A percentile compares a stretch with the other conserved stretches of the same genome.
phyloP scores from a whole-genome alignment of 2,329 filamentous ascomycete genomes.

The Microsporum ferrugineum region DNA sequence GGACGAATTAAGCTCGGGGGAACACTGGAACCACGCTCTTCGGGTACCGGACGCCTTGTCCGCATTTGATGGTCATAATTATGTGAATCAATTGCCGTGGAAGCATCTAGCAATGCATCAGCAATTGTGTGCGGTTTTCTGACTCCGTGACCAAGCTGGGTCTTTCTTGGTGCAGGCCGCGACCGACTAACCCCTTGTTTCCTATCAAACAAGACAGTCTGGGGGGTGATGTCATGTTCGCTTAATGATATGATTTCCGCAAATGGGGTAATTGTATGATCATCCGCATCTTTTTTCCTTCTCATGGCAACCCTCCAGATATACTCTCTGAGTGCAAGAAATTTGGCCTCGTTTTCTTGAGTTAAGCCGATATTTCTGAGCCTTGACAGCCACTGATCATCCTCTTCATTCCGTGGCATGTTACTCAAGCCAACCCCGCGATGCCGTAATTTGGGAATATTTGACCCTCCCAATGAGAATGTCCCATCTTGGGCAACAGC shows the following conservation, averaged over 20 bases:
- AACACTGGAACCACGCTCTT: constrained; percentile 24
- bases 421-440: constrained; percentile 41
- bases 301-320: constrained; percentile 75
- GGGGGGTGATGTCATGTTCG: constrained; percentile 63
- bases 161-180: constrained; percentile 18
- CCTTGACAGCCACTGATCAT: constrained; percentile 83
- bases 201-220: constrained; percentile 89
- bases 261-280: constrained; percentile 34
- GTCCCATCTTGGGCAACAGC: constrained; percentile 57
- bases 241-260: constrained; percentile 65
- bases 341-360: constrained; percentile 76
- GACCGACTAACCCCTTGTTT: constrained; percentile 41
- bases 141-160: constrained; percentile 25
- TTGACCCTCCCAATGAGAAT: constrained; percentile 54
- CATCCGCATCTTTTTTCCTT: constrained; percentile 42
- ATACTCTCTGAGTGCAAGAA: constrained; percentile 76
- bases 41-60: constrained; percentile 30
- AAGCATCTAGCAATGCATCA: constrained; percentile 83
- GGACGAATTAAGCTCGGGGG: constrained; percentile 16
- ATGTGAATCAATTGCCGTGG: constrained; percentile 65
- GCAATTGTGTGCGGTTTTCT: constrained; percentile 62
- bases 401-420: constrained; percentile 71
- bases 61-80: constrained; percentile 39
- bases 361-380: constrained; percentile 73
- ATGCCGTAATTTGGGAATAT: constrained; percentile 47